These are phyloP conservation scores for Diplodia mutila DNA, from an alignment of 2,329 filamentous ascomycete species.

Conservation along the genomic window DNA sequence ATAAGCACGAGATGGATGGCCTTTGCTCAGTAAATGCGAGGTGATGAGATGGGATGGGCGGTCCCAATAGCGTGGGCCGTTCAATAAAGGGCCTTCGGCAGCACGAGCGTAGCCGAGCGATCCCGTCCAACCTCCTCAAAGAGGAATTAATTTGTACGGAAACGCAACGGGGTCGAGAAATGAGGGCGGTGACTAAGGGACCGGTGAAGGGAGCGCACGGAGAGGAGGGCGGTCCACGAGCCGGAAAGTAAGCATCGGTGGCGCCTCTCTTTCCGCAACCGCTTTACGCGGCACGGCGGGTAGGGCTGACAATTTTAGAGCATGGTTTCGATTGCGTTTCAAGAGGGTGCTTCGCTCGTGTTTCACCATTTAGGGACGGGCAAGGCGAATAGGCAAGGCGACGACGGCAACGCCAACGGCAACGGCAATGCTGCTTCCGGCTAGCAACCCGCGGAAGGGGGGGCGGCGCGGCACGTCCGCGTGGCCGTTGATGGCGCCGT, in stretches of 20 bases:
- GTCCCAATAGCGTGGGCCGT: conserved; percentile 6
- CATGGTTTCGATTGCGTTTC: conserved; percentile 10
- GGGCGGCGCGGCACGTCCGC: neutral
- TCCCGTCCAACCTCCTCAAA: neutral
- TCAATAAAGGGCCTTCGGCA: conserved; percentile 1
- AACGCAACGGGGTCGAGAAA: neutral
- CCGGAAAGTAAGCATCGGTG: neutral
- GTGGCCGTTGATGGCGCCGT: neutral
- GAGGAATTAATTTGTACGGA: neutral
- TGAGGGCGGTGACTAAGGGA: conserved; percentile 20
- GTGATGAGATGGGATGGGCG: neutral
- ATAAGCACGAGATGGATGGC: neutral
- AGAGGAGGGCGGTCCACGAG: neutral
- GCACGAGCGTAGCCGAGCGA: neutral
- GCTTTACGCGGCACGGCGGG: conserved; percentile 13
- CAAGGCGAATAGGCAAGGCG: neutral
- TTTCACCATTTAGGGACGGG: neutral
- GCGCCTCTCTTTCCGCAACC: neutral
- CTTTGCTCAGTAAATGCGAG: conserved; percentile 9
- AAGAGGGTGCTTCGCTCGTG: neutral
- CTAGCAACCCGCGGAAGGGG: neutral
- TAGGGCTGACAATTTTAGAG: conserved; percentile 20
- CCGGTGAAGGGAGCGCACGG: conserved; percentile 12
- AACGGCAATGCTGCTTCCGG: neutral
- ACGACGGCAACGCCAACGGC: neutral